phyloP scores from a whole-genome alignment of 75 land plant species.

The Pseudotsuga menziesii region DNA sequence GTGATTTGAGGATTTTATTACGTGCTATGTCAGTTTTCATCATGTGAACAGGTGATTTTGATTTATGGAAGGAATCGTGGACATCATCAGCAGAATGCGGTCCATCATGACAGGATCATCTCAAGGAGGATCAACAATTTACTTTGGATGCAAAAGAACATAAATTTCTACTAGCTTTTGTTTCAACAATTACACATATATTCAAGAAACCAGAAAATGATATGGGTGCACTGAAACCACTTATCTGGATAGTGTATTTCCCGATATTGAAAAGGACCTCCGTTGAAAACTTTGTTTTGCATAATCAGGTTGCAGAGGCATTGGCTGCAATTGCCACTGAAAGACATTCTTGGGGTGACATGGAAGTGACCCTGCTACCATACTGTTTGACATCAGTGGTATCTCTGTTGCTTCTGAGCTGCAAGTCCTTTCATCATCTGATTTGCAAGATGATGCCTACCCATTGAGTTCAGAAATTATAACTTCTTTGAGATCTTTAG shows the following conservation, averaged over 20 bases:
- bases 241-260: conserved; percentile 38
- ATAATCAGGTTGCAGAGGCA: conserved; percentile 36
- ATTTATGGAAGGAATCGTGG: too few species aligned
- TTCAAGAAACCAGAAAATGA: too few species aligned
- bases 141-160: too few species aligned
- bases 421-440: conserved; percentile 10
- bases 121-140: too few species aligned
- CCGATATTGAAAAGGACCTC: conserved; percentile 28
- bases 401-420: conserved; percentile 20
- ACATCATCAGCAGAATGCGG: too few species aligned
- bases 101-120: too few species aligned
- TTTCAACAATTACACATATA: too few species aligned
- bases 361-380: conserved; percentile 42
- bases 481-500: not conserved
- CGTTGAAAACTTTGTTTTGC: conserved; percentile 12
- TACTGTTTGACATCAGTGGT: conserved; percentile 35
- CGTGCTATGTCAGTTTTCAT: too few species aligned
- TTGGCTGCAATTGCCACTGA: conserved; percentile 28
- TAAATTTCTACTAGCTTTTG: too few species aligned
- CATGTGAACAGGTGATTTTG: too few species aligned
- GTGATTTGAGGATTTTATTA: too few species aligned
- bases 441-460: conserved; percentile 9
- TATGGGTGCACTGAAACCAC: not conserved
- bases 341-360: conserved; percentile 30
- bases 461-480: not conserved